Evolutionary conservation across 108 stramenopile genomes (phyloP).

Genomic region (Mayamaea pseudoterrestris): DNA sequence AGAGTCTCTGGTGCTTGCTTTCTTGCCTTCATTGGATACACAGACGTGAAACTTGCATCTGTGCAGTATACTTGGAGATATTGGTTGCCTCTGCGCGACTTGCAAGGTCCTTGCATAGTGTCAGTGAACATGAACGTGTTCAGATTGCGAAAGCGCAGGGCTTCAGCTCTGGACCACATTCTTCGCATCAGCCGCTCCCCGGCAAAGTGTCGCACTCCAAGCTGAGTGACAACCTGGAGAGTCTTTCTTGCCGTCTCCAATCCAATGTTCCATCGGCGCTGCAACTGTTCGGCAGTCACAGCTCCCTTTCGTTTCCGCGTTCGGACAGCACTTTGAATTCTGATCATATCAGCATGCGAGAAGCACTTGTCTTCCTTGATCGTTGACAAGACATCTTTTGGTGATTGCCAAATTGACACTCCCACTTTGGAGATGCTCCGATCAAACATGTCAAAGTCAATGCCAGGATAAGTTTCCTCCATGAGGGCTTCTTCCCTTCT

Average conservation of each 20-base stretch:
- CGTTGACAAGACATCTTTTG: no score
- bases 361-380: no score
- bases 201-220: slow-evolving; percentile 9
- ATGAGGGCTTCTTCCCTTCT: no score
- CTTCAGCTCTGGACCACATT: slow-evolving; percentile 8
- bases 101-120: slow-evolving; percentile 3
- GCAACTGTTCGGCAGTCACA: not conserved
- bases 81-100: slow-evolving; percentile 9
- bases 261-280: slow-evolving; percentile 10
- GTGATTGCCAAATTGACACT: no score
- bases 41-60: slow-evolving; percentile 7
- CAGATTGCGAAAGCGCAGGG: slow-evolving; percentile 13
- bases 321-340: not conserved
- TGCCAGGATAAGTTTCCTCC: no score
- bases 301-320: no score
- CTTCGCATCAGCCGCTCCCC: no score
- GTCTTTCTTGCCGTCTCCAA: slow-evolving; percentile 14
- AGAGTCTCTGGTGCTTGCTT: slow-evolving; percentile 21
- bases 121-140: slow-evolving; percentile 13
- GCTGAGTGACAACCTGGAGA: slow-evolving; percentile 14
- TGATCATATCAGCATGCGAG: not conserved
- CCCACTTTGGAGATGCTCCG: no score
- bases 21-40: slow-evolving; percentile 9
- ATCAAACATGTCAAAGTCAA: no score
- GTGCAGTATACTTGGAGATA: slow-evolving; percentile 14